phyloP scores from a whole-genome alignment of 2,329 filamentous ascomycete genomes.

The Aspergillus japonicus region DNA sequence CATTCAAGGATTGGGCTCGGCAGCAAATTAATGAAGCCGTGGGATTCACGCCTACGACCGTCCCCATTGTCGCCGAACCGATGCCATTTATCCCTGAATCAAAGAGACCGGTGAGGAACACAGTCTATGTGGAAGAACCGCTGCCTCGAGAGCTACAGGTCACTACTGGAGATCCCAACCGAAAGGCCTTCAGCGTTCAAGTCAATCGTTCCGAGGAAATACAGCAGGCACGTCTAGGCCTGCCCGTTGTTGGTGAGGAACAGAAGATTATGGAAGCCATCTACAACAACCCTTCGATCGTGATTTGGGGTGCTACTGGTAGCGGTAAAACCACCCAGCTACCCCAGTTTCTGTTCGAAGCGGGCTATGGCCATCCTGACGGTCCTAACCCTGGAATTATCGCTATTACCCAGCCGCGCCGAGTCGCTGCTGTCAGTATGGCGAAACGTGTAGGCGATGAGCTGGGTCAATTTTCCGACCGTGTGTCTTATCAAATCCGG shows the following conservation, averaged over 20 bases:
- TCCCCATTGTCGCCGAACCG: constrained; percentile 33
- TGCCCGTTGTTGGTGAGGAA: constrained; percentile 92
- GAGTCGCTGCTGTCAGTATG: constrained; percentile 96
- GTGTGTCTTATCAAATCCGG: constrained; percentile 89
- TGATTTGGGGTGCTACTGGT: constrained; percentile 92
- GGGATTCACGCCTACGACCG: constrained; percentile 59
- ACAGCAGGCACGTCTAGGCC: constrained; percentile 71
- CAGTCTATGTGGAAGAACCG: constrained; percentile 40
- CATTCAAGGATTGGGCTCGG: constrained; percentile 92
- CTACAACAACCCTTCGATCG: constrained; percentile 83
- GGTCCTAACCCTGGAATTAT: constrained; percentile 88
- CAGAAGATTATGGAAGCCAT: constrained; percentile 98
- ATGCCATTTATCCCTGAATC: constrained; percentile 28
- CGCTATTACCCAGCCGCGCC: constrained; percentile 88
- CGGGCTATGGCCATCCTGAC: constrained; percentile 77
- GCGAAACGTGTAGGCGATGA: constrained; percentile 87
- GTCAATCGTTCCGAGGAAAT: constrained; percentile 71
- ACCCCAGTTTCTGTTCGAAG: constrained; percentile 92
- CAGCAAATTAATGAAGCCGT: constrained; percentile 81
- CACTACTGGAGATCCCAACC: constrained; percentile 46
- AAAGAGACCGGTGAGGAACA: constrained; percentile 37
- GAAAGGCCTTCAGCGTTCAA: constrained; percentile 74
- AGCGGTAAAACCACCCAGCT: constrained; percentile 98
- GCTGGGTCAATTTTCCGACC: constrained; percentile 70
- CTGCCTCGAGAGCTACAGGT: constrained; percentile 40